Percentiles rank a stretch among this genome's conserved stretches.
Evolutionary conservation across 73 alveolate genomes (phyloP).

Genomic region (Paramecium bursaria): DNA sequence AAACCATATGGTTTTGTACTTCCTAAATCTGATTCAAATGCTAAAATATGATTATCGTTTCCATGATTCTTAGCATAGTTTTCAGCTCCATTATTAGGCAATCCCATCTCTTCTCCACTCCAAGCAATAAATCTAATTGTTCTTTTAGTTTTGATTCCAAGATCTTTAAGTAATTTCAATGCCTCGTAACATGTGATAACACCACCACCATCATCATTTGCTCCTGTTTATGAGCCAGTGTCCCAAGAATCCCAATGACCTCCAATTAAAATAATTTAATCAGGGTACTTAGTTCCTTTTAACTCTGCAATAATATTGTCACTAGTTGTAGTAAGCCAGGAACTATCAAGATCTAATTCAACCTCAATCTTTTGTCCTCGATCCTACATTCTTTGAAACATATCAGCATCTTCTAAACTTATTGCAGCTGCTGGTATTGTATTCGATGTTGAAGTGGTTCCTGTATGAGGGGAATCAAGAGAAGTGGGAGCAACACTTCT

Average conservation of each 20-base stretch:
- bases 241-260: conserved; percentile 73
- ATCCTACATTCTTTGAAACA: conserved; percentile 62
- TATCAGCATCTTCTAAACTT: conserved; percentile 69
- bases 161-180: conserved; percentile 30
- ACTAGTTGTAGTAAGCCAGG: conserved; percentile 17
- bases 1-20: conserved; percentile 62
- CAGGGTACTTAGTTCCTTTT: conserved; percentile 62
- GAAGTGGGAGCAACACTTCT: conserved; percentile 62
- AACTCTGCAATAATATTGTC: conserved; percentile 62
- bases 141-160: conserved; percentile 62
- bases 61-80: conserved; percentile 57
- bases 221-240: conserved; percentile 69
- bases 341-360: neutral
- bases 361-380: conserved; percentile 55
- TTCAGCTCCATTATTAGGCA: conserved; percentile 61
- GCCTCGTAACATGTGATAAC: conserved; percentile 66
- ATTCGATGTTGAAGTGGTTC: conserved; percentile 34
- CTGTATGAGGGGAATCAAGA: conserved; percentile 72
- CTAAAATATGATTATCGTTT: conserved; percentile 61
- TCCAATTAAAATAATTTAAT: conserved; percentile 60
- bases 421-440: conserved; percentile 67
- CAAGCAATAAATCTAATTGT: conserved; percentile 72
- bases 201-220: conserved; percentile 75
- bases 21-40: conserved; percentile 67
- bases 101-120: conserved; percentile 75